These are phyloP conservation scores for Tetrapyrgos nigripes DNA, from an alignment of 1,284 basidiomycete genomes.

Conservation along the genomic window DNA sequence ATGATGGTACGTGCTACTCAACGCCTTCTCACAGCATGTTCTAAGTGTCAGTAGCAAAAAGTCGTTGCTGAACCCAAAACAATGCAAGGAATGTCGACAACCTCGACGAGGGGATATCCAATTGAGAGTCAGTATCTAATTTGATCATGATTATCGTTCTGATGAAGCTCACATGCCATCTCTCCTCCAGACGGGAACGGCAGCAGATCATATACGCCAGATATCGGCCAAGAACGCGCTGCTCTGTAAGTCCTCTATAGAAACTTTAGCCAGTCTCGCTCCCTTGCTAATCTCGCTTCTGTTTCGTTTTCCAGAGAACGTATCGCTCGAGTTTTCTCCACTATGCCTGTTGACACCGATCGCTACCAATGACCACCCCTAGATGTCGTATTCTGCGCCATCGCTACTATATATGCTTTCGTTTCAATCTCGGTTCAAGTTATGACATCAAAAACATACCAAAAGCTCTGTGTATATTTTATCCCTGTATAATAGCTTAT, in stretches of 20 bases:
- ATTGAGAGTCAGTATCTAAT: neutral
- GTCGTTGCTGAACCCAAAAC: neutral
- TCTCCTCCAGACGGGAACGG: neutral
- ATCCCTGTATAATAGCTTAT: too few species aligned
- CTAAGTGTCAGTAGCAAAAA: neutral
- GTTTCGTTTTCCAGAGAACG: conserved; percentile 1
- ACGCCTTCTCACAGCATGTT: neutral
- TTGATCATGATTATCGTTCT: neutral
- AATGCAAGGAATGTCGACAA: neutral
- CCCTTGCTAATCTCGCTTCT: conserved; percentile 31
- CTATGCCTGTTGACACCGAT: neutral
- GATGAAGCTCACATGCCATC: neutral
- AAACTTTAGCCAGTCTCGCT: conserved; percentile 23
- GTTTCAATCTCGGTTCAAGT: too few species aligned
- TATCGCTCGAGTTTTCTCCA: conserved; percentile 7
- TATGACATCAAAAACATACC: too few species aligned
- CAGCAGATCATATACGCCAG: conserved; percentile 2
- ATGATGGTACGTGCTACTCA: neutral
- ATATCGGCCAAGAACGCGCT: conserved; percentile 7
- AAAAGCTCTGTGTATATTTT: too few species aligned
- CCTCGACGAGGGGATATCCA: neutral
- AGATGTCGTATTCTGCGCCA: neutral
- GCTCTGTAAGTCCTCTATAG: conserved; percentile 1
- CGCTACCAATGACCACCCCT: neutral
- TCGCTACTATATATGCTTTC: too few species aligned